phyloP scores from a whole-genome alignment of 352 stramenopile genomes.

The Phytopythium ostracodes region DNA sequence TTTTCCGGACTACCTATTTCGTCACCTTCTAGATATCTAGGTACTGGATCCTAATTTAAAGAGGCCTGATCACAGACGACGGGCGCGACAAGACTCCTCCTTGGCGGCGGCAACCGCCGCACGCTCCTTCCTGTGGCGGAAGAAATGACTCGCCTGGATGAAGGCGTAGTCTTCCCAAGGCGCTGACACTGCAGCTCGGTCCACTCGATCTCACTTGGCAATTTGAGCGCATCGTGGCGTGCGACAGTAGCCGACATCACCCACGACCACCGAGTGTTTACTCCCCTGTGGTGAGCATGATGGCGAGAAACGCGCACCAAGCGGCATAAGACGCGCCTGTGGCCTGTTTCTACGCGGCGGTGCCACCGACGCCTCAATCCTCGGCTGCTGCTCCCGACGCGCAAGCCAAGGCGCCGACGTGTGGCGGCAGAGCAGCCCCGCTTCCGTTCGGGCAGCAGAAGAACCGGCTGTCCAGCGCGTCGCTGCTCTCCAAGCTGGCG shows the following conservation, averaged over 20 bases:
- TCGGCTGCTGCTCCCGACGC: not conserved
- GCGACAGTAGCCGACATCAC: no score
- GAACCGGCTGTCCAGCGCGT: slow-evolving; percentile 23
- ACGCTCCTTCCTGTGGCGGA: not conserved
- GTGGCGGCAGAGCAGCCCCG: no score
- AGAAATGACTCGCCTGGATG: not conserved
- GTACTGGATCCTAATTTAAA: no score
- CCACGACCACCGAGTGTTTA: no score
- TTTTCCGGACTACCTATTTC: no score
- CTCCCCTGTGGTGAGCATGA: not conserved
- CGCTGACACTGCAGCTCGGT: no score
- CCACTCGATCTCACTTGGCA: not conserved
- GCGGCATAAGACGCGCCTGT: not conserved
- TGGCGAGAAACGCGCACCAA: not conserved
- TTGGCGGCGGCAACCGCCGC: no score
- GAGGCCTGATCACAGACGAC: no score
- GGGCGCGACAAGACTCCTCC: no score
- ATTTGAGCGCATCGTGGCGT: not conserved
- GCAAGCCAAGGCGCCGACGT: not conserved
- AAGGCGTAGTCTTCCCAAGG: no score
- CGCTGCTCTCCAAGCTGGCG: slow-evolving; percentile 21
- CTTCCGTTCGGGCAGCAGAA: slow-evolving; percentile 17
- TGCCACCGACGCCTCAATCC: not conserved
- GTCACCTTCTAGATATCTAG: no score
- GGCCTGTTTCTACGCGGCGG: not conserved